Base-by-base conservation (phyloP, 2,329 filamentous ascomycete genomes). In the Alternaria triticina region DNA sequence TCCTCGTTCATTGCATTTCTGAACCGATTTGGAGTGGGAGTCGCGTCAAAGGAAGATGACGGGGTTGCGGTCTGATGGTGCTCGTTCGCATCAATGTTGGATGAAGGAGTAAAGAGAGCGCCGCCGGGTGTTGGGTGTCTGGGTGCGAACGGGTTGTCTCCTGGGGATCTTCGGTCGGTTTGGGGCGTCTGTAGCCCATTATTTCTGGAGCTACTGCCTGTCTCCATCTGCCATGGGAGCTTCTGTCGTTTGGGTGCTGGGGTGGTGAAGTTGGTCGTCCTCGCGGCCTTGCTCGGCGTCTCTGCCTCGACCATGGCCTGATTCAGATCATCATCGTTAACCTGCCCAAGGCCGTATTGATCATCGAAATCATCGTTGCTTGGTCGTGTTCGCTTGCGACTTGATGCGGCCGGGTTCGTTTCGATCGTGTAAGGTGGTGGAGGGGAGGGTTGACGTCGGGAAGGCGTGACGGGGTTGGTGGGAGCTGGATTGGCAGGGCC, bases 251-350 rank as follows among this genome's bases (percentile, higher is more conserved):
- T 73, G 12, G 61, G 70, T 12, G 50, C 57, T 15, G 72, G 82
- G 25, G 82, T 83, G 7, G 75, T 75, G 62, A 80, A 77, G 11
- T 76, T 68, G 13, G 77, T 76, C 11, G 74, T 78, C 67, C 79
- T 81, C 22, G 70, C 71, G 28, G 75, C 74, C 66, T 84, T 84
- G 40, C 77, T 77, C 12, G 82, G 81, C 30, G 81, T 83, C 59
- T 80, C 77, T 5, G 68, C 69, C n/a, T 67, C 61, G 5, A 66
- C 61, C 61, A 73, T 57, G 64, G 73, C 49, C 59, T 73, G 55
- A 52, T 70, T 54, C 54, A 82, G 62, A 52, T 80, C 76, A 12
- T 74, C 71, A 6, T 74, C 72, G n/a, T 77, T 68, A 64, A 45
- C 76, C 58, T 64, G 72, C 46, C 71, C 77, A 22, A 72, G 75